Percentiles rank a stretch among this genome's conserved stretches.
These are phyloP conservation scores for Hsuehochloa calcarea DNA, from an alignment of 176 grass and related monocot genomes.

Conservation along the genomic window DNA sequence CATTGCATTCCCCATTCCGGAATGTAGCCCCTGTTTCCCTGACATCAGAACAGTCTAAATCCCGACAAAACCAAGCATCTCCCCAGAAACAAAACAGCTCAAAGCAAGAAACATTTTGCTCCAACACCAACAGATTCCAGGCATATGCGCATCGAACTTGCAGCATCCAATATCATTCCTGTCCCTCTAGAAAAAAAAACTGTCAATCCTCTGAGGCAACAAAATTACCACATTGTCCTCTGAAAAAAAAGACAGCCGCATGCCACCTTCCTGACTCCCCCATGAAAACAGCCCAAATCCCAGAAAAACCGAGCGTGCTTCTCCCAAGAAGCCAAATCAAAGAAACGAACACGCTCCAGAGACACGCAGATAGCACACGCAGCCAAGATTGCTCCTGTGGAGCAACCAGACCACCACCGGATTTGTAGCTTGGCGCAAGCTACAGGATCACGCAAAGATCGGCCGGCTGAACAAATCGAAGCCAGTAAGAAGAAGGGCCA, in stretches of 20 bases:
- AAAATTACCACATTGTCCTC: neutral
- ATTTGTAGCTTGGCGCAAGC: neutral
- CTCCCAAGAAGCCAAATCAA: neutral
- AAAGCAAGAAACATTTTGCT: neutral
- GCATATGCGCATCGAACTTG: neutral
- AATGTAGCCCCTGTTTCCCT: neutral
- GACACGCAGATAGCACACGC: slow-evolving; percentile 6
- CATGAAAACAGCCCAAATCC: neutral
- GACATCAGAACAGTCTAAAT: neutral
- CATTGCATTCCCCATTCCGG: neutral
- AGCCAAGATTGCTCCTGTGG: neutral
- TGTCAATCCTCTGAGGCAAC: neutral
- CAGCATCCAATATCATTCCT: neutral
- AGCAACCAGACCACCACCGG: neutral
- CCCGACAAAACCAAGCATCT: neutral
- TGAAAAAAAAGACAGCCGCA: neutral
- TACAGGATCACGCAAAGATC: neutral
- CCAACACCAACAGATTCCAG: neutral
- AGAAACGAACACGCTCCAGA: neutral
- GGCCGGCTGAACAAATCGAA: neutral
- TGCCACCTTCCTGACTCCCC: neutral
- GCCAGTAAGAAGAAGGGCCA: neutral
- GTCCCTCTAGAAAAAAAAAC: neutral
- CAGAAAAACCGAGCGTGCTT: neutral
- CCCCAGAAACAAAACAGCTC: neutral